These are phyloP conservation scores for Trichosporon sp. DNA, from an alignment of 1,284 basidiomycete genomes.

Conservation along the genomic window DNA sequence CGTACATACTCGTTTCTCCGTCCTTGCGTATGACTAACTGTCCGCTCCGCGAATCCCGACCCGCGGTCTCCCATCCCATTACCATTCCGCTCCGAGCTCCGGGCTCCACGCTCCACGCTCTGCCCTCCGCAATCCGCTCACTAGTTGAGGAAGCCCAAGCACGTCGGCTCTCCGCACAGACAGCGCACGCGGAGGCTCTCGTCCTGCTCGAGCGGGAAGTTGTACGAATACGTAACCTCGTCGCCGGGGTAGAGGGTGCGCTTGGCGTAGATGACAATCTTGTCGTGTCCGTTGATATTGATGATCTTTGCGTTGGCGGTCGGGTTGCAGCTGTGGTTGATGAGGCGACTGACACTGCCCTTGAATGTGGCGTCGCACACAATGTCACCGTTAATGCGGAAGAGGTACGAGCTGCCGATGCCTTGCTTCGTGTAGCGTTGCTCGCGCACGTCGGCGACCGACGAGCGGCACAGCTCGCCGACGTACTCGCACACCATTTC, in stretches of 20 bases:
- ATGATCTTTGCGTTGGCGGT: slow-evolving; percentile 98
- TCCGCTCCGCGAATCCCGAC: too few relatives aligned
- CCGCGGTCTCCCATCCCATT: too few relatives aligned
- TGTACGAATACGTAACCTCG: slow-evolving; percentile 59
- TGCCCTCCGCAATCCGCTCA: background rate
- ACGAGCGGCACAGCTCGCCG: slow-evolving; percentile 89
- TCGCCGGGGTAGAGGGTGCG: slow-evolving; percentile 86
- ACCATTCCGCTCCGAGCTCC: background rate
- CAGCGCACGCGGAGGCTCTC: slow-evolving; percentile 60
- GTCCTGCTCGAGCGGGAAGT: slow-evolving; percentile 44
- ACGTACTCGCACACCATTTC: slow-evolving; percentile 99
- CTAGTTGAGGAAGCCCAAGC: slow-evolving; percentile 83
- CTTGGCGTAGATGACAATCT: slow-evolving; percentile 97
- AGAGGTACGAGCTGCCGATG: slow-evolving; percentile 90
- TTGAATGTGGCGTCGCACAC: slow-evolving; percentile 98
- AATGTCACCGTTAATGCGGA: slow-evolving; percentile 83
- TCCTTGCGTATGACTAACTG: too few relatives aligned
- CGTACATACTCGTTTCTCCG: background rate
- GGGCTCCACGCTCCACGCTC: background rate
- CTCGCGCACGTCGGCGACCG: slow-evolving; percentile 94
- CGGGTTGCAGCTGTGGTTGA: slow-evolving; percentile 95
- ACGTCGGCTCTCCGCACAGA: slow-evolving; percentile 77
- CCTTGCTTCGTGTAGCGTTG: slow-evolving; percentile 93
- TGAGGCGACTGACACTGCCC: slow-evolving; percentile 92
- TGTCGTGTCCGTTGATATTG: slow-evolving; percentile 92